Evolutionary conservation across 768 basidiomycete species (phyloP).

Genomic region (Suillus ampliporus): DNA sequence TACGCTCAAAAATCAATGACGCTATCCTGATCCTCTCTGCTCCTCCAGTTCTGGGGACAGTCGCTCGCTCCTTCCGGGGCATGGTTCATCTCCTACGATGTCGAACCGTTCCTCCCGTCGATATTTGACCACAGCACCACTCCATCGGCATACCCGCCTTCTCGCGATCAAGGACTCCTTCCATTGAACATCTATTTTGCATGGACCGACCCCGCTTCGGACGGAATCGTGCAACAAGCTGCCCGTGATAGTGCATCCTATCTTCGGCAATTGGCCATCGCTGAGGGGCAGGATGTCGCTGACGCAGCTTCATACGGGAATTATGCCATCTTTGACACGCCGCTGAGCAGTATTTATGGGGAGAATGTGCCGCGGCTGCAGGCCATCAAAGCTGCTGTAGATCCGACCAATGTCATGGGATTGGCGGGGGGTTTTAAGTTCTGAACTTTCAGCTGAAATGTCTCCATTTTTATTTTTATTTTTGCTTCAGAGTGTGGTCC

Average conservation of each 20-base stretch:
- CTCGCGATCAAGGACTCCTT: slow-evolving; percentile 39
- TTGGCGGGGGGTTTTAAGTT: slow-evolving; percentile 68
- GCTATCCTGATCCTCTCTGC: not conserved
- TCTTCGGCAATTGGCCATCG: slow-evolving; percentile 42
- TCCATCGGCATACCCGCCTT: slow-evolving; percentile 52
- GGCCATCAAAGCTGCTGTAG: slow-evolving; percentile 49
- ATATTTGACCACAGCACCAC: slow-evolving; percentile 43
- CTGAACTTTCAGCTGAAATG: slow-evolving; percentile 20
- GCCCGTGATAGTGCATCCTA: slow-evolving; percentile 41
- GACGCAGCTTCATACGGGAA: slow-evolving; percentile 48
- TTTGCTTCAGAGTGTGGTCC: too few species aligned
- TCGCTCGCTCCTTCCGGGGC: not conserved
- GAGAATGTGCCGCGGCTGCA: slow-evolving; percentile 46
- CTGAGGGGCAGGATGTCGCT: slow-evolving; percentile 47
- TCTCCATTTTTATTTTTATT: too few species aligned
- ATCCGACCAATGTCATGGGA: slow-evolving; percentile 64
- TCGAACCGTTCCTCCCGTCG: slow-evolving; percentile 58
- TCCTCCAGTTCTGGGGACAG: slow-evolving; percentile 21
- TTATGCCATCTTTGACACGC: slow-evolving; percentile 60
- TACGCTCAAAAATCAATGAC: not conserved
- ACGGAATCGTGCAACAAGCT: slow-evolving; percentile 45
- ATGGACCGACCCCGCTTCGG: slow-evolving; percentile 40
- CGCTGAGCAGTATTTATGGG: slow-evolving; percentile 53
- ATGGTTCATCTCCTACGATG: slow-evolving; percentile 22
- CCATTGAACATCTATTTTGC: slow-evolving; percentile 54